Base-by-base conservation (phyloP, 768 basidiomycete species). In the Trametes villosa region DNA sequence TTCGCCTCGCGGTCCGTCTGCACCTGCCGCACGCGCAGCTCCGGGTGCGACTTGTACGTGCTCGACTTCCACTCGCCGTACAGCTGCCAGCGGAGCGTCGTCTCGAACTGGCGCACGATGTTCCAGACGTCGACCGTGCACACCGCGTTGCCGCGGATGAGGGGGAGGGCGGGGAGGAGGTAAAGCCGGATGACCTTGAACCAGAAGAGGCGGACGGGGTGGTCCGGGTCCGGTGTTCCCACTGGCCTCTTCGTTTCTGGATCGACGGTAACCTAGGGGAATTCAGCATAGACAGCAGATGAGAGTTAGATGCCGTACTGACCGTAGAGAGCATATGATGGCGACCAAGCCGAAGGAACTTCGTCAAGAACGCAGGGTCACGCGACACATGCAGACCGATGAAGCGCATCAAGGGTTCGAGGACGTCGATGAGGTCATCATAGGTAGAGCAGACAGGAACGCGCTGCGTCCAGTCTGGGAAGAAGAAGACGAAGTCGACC, bases 31-130 rank as follows among this genome's bases (percentile, higher is more conserved):
- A 94, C 85, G 30, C 83, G 83, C 44, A 96, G 81, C 70, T 92
- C 90, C 20, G 92, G 86, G 75, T 94, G 86, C 17, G 85, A 85
- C 61, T 81, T 82, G 74, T 94, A 93, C 22, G 77, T 81, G 46
- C 77, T 77, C 36, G 84, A 79, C 73, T 89, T 91, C 97, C 97
- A 98, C 77, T 98, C 96, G 41, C 95, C 97, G 69, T 99, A 99
- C 31, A 99, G 79, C 47, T 82, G 83, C 89, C 94, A 99, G 9
- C 97, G 92, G 24, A 83, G 78, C 7, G 87, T 84, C 53, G 87
- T 87, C 57, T 91, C 88, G 70, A 89, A 92, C 63, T 86, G 84
- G 40, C 86, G 81, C 48, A 98, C 83, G 52, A 98, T 86, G 59
- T 87, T 86, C 97, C 97, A 99, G 9, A 98, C 81, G 68, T 98